A percentile compares a stretch with the other conserved stretches of the same genome.
Evolutionary conservation across 176 grass and related monocot species (phyloP).

Genomic region (Raddia guianensis): DNA sequence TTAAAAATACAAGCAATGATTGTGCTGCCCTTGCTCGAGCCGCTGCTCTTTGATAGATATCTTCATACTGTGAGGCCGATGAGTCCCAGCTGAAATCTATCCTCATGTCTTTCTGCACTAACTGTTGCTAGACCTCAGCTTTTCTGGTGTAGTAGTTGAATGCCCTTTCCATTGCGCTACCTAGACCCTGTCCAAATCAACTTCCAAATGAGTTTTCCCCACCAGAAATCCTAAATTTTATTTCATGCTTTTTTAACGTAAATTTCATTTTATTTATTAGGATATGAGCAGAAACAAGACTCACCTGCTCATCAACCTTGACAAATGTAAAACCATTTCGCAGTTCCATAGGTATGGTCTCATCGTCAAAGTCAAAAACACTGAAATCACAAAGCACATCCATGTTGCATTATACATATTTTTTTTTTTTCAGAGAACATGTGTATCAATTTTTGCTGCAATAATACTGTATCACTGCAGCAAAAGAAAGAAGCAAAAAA

Average conservation of each 20-base stretch:
- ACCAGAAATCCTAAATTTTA: neutral
- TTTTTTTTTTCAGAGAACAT: neutral
- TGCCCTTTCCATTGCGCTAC: slow-evolving; percentile 67
- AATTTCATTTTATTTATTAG: neutral
- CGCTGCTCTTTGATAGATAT: no score
- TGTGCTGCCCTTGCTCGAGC: no score
- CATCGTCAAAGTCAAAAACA: slow-evolving; percentile 84
- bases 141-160: slow-evolving; percentile 76
- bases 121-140: no score
- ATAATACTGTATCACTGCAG: no score
- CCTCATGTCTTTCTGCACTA: no score
- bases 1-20: no score
- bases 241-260: neutral
- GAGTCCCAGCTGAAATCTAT: no score
- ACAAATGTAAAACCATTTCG: slow-evolving; percentile 93
- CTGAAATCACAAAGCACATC: slow-evolving; percentile 51
- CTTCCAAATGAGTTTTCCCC: neutral
- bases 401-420: neutral
- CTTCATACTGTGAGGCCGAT: no score
- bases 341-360: slow-evolving; percentile 59
- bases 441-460: no score
- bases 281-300: neutral
- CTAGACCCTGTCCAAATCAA: slow-evolving; percentile 65
- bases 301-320: slow-evolving; percentile 79
- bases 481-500: no score